A percentile compares a stretch with the other conserved stretches of the same genome.
Evolutionary conservation across 148 eudicot species (phyloP).

Genomic region (Silene conica): DNA sequence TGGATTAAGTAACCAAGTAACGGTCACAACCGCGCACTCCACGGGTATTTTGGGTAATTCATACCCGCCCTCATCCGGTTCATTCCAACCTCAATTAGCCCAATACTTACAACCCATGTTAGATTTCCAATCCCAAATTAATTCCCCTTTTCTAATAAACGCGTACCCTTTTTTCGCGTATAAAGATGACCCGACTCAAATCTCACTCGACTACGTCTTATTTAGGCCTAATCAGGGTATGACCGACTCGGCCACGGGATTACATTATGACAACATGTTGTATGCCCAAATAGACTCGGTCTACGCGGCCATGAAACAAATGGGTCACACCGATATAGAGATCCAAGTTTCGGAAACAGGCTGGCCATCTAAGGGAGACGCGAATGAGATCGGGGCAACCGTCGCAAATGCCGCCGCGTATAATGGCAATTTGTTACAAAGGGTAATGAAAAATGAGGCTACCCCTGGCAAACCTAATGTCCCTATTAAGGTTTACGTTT

Average conservation of each 20-base stretch:
- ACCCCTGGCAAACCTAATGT: conserved; percentile 67
- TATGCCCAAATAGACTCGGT: conserved; percentile 91
- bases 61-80: conserved; percentile 77
- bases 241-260: conserved; percentile 45
- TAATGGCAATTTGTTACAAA: conserved; percentile 66
- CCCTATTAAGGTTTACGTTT: conserved; percentile 67
- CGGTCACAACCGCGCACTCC: conserved; percentile 73
- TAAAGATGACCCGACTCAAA: conserved; percentile 46
- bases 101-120: conserved; percentile 61
- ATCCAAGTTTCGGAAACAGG: conserved; percentile 81
- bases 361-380: conserved; percentile 87
- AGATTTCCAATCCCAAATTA: conserved; percentile 45
- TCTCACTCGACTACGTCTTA: conserved; percentile 55
- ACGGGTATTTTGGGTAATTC: conserved; percentile 55
- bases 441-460: conserved; percentile 46
- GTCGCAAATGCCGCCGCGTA: conserved; percentile 64
- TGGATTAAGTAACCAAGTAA: conserved; percentile 47
- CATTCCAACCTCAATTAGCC: conserved; percentile 49
- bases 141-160: conserved; percentile 72
- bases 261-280: conserved; percentile 84
- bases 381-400: conserved; percentile 67
- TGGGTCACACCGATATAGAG: conserved; percentile 60
- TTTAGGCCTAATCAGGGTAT: conserved; percentile 61
- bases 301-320: conserved; percentile 56
- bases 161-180: conserved; percentile 88